Conservation (phyloP, 176 grass and related monocot genomes). For the Aegilops tauschii region DNA sequence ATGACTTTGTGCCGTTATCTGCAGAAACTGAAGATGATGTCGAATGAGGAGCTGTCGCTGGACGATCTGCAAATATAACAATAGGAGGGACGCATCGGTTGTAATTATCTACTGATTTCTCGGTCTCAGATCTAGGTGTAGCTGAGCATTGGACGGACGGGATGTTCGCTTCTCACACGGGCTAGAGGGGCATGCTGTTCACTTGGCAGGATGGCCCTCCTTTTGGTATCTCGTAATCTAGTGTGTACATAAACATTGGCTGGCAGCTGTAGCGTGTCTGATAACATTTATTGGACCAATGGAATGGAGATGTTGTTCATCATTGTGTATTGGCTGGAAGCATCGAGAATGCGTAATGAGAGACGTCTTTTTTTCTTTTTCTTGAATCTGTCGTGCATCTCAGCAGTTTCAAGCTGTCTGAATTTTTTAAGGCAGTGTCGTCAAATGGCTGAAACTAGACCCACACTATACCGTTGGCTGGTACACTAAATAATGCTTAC, state of each 20-base stretch:
- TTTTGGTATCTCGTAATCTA: not conserved
- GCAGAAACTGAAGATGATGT: conserved; percentile 87
- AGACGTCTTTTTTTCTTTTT: not conserved
- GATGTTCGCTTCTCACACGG: not conserved
- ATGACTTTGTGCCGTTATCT: conserved; percentile 13
- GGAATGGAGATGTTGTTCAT: not conserved
- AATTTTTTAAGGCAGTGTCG: not conserved
- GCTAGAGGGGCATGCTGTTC: not conserved
- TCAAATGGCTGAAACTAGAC: not conserved
- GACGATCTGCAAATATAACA: conserved; percentile 79
- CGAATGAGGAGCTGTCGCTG: conserved; percentile 59
- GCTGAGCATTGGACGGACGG: not conserved
- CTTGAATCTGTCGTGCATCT: not conserved
- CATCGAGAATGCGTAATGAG: not conserved
- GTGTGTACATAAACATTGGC: conserved; percentile 22
- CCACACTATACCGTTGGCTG: not conserved
- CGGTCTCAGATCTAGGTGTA: not conserved
- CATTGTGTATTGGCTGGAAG: not conserved
- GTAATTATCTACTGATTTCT: conserved; percentile 16
- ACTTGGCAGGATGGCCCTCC: not conserved
- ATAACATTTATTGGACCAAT: not conserved
- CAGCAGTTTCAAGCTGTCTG: not conserved
- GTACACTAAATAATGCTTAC: not conserved
- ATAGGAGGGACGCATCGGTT: not conserved
- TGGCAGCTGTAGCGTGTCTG: not conserved